Conservation (phyloP, 805 yeast species). For the Kazachstania viticola region DNA sequence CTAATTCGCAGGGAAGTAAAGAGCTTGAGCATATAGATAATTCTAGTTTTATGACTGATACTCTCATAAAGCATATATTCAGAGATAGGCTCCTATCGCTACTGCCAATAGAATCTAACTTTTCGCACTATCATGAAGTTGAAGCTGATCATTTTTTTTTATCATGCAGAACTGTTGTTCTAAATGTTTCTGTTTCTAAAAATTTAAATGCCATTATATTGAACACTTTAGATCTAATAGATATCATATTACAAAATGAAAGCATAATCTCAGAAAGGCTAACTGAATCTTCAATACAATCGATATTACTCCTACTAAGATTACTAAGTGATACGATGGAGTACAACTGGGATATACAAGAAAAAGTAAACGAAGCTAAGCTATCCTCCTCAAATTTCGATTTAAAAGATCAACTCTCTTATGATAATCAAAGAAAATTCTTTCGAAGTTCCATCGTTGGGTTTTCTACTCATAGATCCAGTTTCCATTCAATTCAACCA, state of each 20-base stretch:
- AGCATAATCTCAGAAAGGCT: constrained; percentile 2
- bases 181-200: constrained; percentile 16
- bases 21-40: too few species aligned
- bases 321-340: constrained; percentile 30
- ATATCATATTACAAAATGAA: constrained; percentile 4
- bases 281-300: constrained; percentile 9
- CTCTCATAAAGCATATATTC: constrained; percentile 13
- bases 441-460: constrained; percentile 22
- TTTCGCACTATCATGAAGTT: constrained; percentile 13
- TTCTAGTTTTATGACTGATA: constrained; percentile 6
- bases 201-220: constrained; percentile 11
- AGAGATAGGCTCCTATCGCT: constrained; percentile 17
- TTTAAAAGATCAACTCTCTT: not conserved
- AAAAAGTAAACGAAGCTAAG: constrained; percentile 3
- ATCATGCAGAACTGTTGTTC: constrained; percentile 16
- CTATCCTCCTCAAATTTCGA: not conserved
- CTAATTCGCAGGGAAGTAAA: too few species aligned
- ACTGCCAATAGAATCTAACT: constrained; percentile 16
- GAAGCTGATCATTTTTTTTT: constrained; percentile 14
- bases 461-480: constrained; percentile 23
- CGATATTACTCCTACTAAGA: constrained; percentile 29
- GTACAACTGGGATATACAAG: constrained; percentile 25
- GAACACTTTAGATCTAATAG: constrained; percentile 6
- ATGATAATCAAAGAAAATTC: constrained; percentile 11
- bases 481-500: constrained; percentile 27